Conservation (phyloP, 2,329 filamentous ascomycete genomes). For the Colletotrichum musicola region DNA sequence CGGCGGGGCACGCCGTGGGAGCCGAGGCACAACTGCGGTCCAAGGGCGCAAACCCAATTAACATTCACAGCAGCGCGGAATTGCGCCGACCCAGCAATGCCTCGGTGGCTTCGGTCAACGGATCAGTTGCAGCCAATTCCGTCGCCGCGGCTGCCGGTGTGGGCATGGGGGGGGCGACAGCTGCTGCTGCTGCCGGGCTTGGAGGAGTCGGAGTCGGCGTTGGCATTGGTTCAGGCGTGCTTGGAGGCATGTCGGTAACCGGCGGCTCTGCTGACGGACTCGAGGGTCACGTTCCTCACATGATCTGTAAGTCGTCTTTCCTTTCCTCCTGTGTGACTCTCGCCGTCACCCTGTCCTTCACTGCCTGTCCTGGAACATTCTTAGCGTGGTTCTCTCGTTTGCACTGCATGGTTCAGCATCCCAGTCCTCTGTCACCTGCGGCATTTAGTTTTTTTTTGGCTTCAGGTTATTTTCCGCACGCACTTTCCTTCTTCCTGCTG, state of each 20-base stretch:
- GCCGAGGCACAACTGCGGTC: constrained; percentile 61
- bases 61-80: constrained; percentile 54
- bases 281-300: constrained; percentile 61
- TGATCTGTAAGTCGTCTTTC: constrained; percentile 58
- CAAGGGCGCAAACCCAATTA: constrained; percentile 51
- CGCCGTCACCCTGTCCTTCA: not conserved
- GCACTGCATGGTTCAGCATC: not conserved
- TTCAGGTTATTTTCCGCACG: constrained; percentile 10
- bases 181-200: constrained; percentile 20
- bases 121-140: constrained; percentile 36
- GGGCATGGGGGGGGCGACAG: constrained; percentile 18
- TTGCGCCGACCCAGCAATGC: constrained; percentile 53
- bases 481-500: no score
- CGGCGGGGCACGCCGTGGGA: constrained; percentile 47
- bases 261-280: constrained; percentile 41
- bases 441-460: constrained; percentile 30
- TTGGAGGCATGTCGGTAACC: constrained; percentile 32
- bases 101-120: constrained; percentile 44
- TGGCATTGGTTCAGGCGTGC: constrained; percentile 33
- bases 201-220: constrained; percentile 40
- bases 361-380: not conserved
- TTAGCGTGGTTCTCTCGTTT: not conserved
- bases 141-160: constrained; percentile 12
- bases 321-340: constrained; percentile 1
- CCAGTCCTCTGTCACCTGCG: not conserved